Percentiles rank a stretch among this genome's conserved stretches.
These are phyloP conservation scores for Spirogloea muscicola DNA, from an alignment of 139 green algal species.

Conservation along the genomic window DNA sequence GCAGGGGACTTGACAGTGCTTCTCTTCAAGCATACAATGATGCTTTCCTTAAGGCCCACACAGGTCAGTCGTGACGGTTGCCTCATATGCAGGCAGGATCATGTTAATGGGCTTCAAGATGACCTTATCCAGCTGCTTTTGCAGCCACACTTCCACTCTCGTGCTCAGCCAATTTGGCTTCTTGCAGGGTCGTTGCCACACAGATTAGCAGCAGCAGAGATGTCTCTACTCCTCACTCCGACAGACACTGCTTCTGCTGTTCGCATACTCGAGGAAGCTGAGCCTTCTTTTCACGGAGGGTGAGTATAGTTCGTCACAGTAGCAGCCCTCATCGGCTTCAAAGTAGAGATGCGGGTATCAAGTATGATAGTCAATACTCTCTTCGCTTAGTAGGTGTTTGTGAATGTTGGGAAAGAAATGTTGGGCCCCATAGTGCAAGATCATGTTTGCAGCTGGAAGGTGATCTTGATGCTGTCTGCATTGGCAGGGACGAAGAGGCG, in stretches of 20 bases:
- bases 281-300: neutral
- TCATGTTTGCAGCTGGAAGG: too few relatives aligned
- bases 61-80: slow-evolving; percentile 8
- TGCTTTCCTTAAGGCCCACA: slow-evolving; percentile 24
- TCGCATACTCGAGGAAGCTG: slow-evolving; percentile 11
- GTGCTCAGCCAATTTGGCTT: too few relatives aligned
- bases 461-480: too few relatives aligned
- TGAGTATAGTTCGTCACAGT: neutral
- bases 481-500: too few relatives aligned
- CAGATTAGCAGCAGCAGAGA: slow-evolving; percentile 29
- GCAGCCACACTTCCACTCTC: too few relatives aligned
- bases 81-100: neutral
- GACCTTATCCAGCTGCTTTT: too few relatives aligned
- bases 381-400: neutral
- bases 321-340: neutral
- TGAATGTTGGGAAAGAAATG: too few relatives aligned
- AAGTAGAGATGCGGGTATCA: neutral
- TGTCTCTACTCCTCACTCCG: slow-evolving; percentile 16
- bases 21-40: slow-evolving; percentile 32
- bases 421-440: too few relatives aligned
- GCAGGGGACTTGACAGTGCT: neutral
- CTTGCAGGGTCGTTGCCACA: slow-evolving; percentile 35
- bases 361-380: neutral
- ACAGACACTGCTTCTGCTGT: neutral
- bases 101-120: neutral